phyloP scores from a whole-genome alignment of 805 yeast species.

The Soucietia sequanensis region DNA sequence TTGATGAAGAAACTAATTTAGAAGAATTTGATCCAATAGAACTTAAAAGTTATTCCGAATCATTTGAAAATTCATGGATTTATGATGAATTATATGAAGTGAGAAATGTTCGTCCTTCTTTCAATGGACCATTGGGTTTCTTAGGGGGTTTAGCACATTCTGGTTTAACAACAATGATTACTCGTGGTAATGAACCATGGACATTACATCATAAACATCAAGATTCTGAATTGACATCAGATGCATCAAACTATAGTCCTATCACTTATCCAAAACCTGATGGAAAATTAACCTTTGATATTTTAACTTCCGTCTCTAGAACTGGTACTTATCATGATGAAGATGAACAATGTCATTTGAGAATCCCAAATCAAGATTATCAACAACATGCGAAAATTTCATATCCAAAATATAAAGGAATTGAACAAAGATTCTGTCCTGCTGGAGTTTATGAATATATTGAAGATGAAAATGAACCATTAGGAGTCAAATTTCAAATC shows the following conservation, averaged over 20 bases:
- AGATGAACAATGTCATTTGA: conserved; percentile 85
- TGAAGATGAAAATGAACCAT: conserved; percentile 55
- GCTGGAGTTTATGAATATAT: conserved; percentile 97
- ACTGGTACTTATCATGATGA: conserved; percentile 97
- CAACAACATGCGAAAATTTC: conserved; percentile 64
- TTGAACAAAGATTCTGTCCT: conserved; percentile 93
- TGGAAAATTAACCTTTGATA: conserved; percentile 86
- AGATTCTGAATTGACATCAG: conserved; percentile 70
- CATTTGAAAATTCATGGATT: conserved; percentile 79
- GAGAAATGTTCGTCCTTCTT: conserved; percentile 91
- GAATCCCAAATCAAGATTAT: conserved; percentile 59
- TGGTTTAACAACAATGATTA: conserved; percentile 75
- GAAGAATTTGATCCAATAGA: conserved; percentile 38
- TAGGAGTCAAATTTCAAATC: conserved; percentile 84
- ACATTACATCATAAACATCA: conserved; percentile 69
- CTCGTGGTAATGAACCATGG: conserved; percentile 85
- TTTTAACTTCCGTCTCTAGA: conserved; percentile 90
- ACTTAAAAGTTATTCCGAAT: conserved; percentile 58
- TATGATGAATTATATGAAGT: conserved; percentile 78
- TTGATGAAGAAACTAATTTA: conserved; percentile 43
- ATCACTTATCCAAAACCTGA: conserved; percentile 96
- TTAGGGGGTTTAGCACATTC: conserved; percentile 82
- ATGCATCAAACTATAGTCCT: conserved; percentile 64
- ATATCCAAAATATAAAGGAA: conserved; percentile 78
- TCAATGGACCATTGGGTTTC: conserved; percentile 70